phyloP scores from a whole-genome alignment of 176 grass and related monocot genomes.

The Zizania latifolia region DNA sequence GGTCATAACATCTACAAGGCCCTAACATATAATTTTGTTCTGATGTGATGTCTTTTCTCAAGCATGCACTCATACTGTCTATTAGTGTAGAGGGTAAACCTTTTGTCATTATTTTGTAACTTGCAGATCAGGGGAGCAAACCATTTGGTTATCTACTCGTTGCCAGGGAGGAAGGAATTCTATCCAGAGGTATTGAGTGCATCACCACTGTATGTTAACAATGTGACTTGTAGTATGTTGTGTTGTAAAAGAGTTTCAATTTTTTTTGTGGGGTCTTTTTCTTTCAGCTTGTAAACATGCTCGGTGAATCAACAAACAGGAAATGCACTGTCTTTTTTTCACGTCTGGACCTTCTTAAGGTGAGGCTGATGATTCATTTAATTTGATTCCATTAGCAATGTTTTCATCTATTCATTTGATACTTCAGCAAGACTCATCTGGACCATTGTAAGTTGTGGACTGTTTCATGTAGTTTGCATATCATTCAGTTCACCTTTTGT shows the following conservation, averaged over 20 bases:
- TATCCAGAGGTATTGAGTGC: slow-evolving; percentile 72
- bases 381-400: neutral
- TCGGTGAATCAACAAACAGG: slow-evolving; percentile 54
- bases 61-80: neutral
- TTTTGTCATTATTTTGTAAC: slow-evolving; percentile 14
- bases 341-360: slow-evolving; percentile 71
- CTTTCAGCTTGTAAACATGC: slow-evolving; percentile 83
- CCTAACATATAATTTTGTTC: neutral
- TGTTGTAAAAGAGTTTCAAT: neutral
- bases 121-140: slow-evolving; percentile 74
- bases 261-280: slow-evolving; percentile 10
- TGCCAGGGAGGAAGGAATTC: slow-evolving; percentile 81
- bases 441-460: neutral
- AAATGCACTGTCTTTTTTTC: slow-evolving; percentile 81
- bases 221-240: neutral
- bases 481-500: neutral
- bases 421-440: neutral
- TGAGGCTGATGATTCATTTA: slow-evolving; percentile 22
- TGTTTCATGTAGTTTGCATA: neutral
- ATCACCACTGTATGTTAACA: neutral
- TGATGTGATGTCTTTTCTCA: neutral
- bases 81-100: neutral
- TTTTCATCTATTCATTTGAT: neutral
- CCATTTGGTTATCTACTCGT: slow-evolving; percentile 81
- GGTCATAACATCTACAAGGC: slow-evolving; percentile 32